phyloP scores from a whole-genome alignment of 179 eudicot genomes.

The Gypsophila paniculata region DNA sequence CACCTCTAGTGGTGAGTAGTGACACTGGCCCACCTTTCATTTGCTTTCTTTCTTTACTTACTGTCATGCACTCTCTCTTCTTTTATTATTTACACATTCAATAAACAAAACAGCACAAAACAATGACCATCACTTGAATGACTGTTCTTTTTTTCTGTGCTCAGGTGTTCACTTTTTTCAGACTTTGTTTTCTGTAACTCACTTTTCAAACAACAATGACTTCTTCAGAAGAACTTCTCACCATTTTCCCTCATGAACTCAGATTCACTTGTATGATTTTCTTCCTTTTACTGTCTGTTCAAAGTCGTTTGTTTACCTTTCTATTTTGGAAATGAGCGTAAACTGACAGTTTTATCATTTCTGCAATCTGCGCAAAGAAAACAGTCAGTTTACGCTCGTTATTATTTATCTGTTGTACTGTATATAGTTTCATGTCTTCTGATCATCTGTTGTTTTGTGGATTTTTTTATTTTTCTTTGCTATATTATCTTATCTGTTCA shows the following conservation, averaged over 20 bases:
- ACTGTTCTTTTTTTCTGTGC: background rate
- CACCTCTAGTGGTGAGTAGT: background rate
- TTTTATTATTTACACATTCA: background rate
- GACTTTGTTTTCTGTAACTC: background rate
- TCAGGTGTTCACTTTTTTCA: conserved; percentile 10
- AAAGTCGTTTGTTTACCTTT: too few species aligned
- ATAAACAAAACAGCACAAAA: too few species aligned
- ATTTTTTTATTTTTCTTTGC: too few species aligned
- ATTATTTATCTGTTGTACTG: too few species aligned
- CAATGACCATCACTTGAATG: too few species aligned
- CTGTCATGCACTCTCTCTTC: background rate
- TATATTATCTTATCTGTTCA: too few species aligned
- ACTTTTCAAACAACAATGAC: conserved; percentile 30
- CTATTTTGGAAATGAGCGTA: too few species aligned
- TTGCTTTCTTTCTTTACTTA: background rate
- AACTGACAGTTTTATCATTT: too few species aligned
- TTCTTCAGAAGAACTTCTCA: conserved; percentile 54
- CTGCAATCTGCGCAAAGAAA: too few species aligned
- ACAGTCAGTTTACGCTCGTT: too few species aligned
- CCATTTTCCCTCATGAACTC: conserved; percentile 66
- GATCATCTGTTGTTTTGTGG: background rate
- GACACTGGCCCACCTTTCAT: background rate
- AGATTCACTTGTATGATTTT: conserved; percentile 51
- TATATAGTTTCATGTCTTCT: background rate
- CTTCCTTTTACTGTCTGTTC: background rate